Base-by-base conservation (phyloP, 1,139 yeast species). In the Saccharomyces hybrid region DNA sequence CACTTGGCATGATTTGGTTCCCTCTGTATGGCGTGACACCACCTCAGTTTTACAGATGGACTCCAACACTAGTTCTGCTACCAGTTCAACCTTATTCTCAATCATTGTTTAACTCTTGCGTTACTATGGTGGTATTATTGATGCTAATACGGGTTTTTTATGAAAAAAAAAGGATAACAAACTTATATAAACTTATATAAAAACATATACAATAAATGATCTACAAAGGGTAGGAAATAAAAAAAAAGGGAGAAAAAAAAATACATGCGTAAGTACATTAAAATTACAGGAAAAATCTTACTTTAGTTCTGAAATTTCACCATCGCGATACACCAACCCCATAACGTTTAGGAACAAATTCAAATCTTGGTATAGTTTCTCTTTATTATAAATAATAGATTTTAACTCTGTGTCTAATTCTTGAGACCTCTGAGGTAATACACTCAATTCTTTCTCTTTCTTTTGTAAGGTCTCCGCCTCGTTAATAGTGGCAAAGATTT, bases 311-410 rank as follows among this genome's bases (percentile, higher is more conserved):
- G 73, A 70, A 54, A 75, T 75, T 58, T 75, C 78, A 50, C 75
- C 75, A 58, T 74, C 78, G 63, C 90, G 89, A 13, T 97, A 97
- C 60, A 88, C 90, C 61, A 93, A 80, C 3, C 99, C 99, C 95
- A 93, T 90, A 52, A 93, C 98, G 63, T 91, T 95, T 73, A 93
- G 80, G 75, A 90, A 91, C 80, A 93, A 76, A 70, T 93, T 93
- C 79, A 93, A 81, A 68, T 91, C 90, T 62, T 83, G 84, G 65
- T 86, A 78, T 65, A 86, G 80, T 71, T 83, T 86, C 57, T 78
- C 81, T 63, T 85, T 80, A 67, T 78, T 80, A 65, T 79, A 68
- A 19, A 59, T 46, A 26, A 82, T 83, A 57, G 78, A 67, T 57
- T 83, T 86, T 16, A 76, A 68, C 52, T 77, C 75, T 38, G n/a